These are phyloP conservation scores for Nitzschia sp. DNA, from an alignment of 108 stramenopile genomes.

Conservation along the genomic window DNA sequence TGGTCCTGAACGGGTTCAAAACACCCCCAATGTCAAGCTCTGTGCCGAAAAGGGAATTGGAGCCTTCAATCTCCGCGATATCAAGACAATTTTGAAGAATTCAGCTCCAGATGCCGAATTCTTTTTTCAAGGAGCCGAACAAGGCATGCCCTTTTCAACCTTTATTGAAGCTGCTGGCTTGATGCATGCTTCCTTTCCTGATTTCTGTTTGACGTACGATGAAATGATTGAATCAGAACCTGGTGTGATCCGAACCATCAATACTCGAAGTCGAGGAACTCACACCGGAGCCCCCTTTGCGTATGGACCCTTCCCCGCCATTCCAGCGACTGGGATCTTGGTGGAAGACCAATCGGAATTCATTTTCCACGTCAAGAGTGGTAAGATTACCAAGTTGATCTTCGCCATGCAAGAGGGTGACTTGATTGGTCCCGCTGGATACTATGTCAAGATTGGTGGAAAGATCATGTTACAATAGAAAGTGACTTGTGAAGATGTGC, in stretches of 20 bases:
- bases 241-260: neutral
- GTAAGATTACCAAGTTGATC: neutral
- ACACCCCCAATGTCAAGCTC: too few species aligned
- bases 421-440: neutral
- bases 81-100: neutral
- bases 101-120: neutral
- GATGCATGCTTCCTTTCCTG: slow-evolving; percentile 3
- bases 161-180: neutral
- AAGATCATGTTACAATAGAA: neutral
- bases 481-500: too few species aligned
- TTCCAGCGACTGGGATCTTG: neutral
- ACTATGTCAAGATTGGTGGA: slow-evolving; percentile 3
- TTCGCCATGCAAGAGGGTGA: neutral
- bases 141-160: neutral
- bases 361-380: neutral
- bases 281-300: neutral
- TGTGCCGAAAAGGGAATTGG: too few species aligned
- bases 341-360: neutral
- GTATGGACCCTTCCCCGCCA: neutral
- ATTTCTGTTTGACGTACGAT: slow-evolving; percentile 1
- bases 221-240: neutral
- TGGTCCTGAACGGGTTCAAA: too few species aligned
- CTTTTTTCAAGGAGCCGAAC: neutral
- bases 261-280: slow-evolving; percentile 1
- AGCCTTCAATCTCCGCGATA: neutral